Percentiles rank a stretch among this genome's conserved stretches.
These are phyloP conservation scores for Moricandia moricandioides DNA, from an alignment of 345 rosid species.

Conservation along the genomic window DNA sequence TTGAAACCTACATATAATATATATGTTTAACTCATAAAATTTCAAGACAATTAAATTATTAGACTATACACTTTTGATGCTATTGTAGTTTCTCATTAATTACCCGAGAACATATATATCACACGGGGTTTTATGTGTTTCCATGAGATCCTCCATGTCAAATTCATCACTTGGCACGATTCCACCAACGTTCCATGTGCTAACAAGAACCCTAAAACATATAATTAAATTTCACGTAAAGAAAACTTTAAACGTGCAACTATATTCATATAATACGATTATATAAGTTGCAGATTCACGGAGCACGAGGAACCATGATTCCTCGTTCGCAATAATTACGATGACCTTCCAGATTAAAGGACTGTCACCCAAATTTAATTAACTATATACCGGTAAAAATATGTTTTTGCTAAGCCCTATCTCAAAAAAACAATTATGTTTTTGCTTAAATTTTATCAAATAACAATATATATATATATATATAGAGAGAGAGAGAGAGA, in stretches of 20 bases:
- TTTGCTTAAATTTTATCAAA: not conserved
- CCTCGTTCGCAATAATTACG: not conserved
- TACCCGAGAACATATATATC: constrained; percentile 90
- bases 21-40: not conserved
- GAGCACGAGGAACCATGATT: not conserved
- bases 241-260: not conserved
- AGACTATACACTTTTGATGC: not conserved
- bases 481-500: not conserved
- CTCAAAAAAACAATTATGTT: too few species aligned
- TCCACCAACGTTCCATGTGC: constrained; percentile 95
- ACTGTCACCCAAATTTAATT: not conserved
- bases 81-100: not conserved
- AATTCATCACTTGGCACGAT: constrained; percentile 55
- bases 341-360: not conserved
- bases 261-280: not conserved
- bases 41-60: not conserved
- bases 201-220: constrained; percentile 57
- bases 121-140: constrained; percentile 40
- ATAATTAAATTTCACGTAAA: not conserved
- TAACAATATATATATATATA: not conserved
- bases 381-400: not conserved
- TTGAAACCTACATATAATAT: constrained; percentile 57
- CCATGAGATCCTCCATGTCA: constrained; percentile 67
- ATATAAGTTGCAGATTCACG: not conserved
- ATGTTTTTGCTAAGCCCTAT: too few species aligned